These are phyloP conservation scores for Verbascum thapsus DNA, from an alignment of 257 asterid genomes.

Conservation along the genomic window DNA sequence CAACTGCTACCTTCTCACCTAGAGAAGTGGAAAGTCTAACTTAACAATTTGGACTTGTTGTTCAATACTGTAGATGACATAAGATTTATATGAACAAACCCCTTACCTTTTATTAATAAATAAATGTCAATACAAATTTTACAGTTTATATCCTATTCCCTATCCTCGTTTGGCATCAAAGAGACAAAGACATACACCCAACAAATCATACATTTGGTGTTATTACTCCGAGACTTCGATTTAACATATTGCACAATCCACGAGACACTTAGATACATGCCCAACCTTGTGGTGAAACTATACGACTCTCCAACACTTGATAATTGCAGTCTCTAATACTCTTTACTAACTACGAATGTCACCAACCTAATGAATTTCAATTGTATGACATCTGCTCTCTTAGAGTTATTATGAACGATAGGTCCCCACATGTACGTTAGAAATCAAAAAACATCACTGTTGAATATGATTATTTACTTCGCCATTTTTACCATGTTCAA, in stretches of 20 bases:
- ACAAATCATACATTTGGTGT: too few relatives aligned
- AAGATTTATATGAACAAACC: neutral
- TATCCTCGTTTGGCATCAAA: too few relatives aligned
- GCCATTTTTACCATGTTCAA: neutral
- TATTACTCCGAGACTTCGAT: neutral
- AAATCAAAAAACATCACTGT: neutral
- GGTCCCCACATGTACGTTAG: neutral
- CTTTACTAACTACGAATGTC: neutral
- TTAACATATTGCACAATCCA: neutral
- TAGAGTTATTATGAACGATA: neutral
- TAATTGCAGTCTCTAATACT: neutral
- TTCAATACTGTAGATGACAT: neutral
- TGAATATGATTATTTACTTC: neutral
- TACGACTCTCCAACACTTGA: neutral
- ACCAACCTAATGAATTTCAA: neutral
- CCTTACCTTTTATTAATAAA: too few relatives aligned
- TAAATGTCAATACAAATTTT: too few relatives aligned
- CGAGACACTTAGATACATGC: neutral
- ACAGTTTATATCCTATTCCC: neutral
- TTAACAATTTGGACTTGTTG: neutral
- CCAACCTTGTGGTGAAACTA: neutral
- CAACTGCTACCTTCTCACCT: too few relatives aligned
- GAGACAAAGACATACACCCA: too few relatives aligned
- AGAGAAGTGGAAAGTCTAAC: too few relatives aligned
- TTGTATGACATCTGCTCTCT: neutral